Evolutionary conservation across 1,284 basidiomycete genomes (phyloP).

Genomic region (Fomes fomentarius): DNA sequence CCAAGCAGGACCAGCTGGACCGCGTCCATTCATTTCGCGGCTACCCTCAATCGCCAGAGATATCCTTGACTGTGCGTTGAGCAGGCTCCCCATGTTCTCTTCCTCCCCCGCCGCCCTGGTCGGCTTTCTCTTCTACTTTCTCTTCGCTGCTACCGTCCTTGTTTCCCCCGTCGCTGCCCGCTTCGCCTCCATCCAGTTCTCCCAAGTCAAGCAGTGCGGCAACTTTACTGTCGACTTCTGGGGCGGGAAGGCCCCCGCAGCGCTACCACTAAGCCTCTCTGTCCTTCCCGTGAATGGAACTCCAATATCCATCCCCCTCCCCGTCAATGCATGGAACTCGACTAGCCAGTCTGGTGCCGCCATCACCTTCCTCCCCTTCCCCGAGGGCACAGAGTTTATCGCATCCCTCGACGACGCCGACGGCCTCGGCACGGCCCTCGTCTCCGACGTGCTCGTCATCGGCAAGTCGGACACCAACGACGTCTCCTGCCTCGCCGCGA

Average conservation of each 20-base stretch:
- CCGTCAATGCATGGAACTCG: conserved; percentile 39
- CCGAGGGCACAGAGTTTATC: conserved; percentile 52
- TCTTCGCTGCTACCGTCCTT: conserved; percentile 39
- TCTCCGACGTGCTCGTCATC: conserved; percentile 55
- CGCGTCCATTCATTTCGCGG: conserved; percentile 25
- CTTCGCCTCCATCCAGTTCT: conserved; percentile 49
- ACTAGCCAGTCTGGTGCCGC: conserved; percentile 43
- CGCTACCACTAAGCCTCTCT: conserved; percentile 50
- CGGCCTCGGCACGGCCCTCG: conserved; percentile 41
- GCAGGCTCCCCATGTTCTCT: conserved; percentile 35
- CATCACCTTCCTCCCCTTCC: conserved; percentile 56
- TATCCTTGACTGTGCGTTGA: too few relatives aligned
- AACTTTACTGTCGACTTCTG: conserved; percentile 50
- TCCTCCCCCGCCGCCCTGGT: conserved; percentile 37
- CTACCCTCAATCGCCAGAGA: conserved; percentile 17
- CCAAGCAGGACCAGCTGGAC: conserved; percentile 30
- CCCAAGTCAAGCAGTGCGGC: conserved; percentile 57
- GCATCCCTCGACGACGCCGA: conserved; percentile 54
- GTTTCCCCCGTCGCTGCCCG: conserved; percentile 50
- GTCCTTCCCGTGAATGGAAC: conserved; percentile 57
- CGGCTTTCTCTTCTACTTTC: conserved; percentile 29
- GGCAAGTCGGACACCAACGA: conserved; percentile 42
- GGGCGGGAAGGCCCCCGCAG: conserved; percentile 38
- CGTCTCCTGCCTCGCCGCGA: conserved; percentile 45
- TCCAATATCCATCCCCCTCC: conserved; percentile 51